phyloP scores from a whole-genome alignment of 1,284 basidiomycete species.

The Trichosporon inkin region DNA sequence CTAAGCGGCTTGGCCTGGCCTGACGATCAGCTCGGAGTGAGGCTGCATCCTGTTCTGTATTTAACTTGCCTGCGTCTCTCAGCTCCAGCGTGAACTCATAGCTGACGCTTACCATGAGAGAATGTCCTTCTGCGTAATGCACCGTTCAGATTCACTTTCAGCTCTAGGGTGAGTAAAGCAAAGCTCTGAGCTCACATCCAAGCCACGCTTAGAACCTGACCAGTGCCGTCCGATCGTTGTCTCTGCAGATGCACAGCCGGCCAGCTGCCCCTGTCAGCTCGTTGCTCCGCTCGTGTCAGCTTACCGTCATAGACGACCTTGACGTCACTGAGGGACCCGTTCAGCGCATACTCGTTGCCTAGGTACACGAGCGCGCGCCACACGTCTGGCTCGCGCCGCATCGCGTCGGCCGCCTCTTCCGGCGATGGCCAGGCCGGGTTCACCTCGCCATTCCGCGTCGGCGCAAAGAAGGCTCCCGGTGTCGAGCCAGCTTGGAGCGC shows the following conservation, averaged over 20 bases:
- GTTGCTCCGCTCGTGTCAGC: neutral
- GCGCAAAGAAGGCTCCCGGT: neutral
- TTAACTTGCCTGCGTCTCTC: too few species aligned
- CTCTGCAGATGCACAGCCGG: neutral
- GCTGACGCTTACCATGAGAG: too few species aligned
- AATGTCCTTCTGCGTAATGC: too few species aligned
- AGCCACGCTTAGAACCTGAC: neutral
- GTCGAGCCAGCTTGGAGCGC: neutral
- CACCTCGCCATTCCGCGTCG: neutral
- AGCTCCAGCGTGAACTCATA: too few species aligned
- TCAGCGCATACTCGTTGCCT: slow-evolving; percentile 4
- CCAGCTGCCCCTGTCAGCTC: neutral
- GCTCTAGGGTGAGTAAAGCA: neutral
- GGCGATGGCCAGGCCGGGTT: slow-evolving; percentile 2
- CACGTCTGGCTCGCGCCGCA: neutral
- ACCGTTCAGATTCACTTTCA: neutral
- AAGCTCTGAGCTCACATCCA: neutral
- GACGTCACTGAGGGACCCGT: neutral
- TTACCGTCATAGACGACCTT: slow-evolving; percentile 1
- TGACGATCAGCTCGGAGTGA: too few species aligned
- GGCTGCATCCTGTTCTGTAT: too few species aligned
- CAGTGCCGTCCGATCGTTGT: neutral
- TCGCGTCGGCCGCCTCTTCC: neutral
- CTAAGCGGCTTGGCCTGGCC: too few species aligned
- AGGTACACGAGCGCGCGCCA: slow-evolving; percentile 5